Evolutionary conservation across 2,329 filamentous ascomycete species (phyloP).

Genomic region (Xylaria sp.): DNA sequence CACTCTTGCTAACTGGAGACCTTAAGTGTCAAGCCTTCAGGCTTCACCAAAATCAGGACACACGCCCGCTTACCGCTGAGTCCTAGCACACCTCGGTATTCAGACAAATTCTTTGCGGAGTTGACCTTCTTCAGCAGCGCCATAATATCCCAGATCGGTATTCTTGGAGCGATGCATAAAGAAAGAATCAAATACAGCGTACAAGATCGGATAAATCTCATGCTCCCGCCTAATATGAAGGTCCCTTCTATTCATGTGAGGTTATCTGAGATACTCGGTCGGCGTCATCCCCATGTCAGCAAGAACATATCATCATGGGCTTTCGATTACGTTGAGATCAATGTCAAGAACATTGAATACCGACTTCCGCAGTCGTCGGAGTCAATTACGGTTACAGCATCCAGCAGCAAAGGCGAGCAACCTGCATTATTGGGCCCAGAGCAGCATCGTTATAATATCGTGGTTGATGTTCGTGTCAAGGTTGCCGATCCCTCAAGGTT

Average conservation of each 20-base stretch:
- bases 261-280: slow-evolving; percentile 58
- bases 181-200: slow-evolving; percentile 56
- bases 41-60: slow-evolving; percentile 42
- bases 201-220: slow-evolving; percentile 52
- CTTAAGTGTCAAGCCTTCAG: slow-evolving; percentile 38
- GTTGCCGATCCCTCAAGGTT: slow-evolving; percentile 67
- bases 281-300: slow-evolving; percentile 37
- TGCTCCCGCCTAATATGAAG: slow-evolving; percentile 57
- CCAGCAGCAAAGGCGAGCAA: slow-evolving; percentile 21
- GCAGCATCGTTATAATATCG: slow-evolving; percentile 51
- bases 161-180: slow-evolving; percentile 60
- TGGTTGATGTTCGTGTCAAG: slow-evolving; percentile 65
- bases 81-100: slow-evolving; percentile 57
- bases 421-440: slow-evolving; percentile 32
- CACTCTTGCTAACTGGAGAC: slow-evolving; percentile 29
- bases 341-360: slow-evolving; percentile 61
- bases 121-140: slow-evolving; percentile 62
- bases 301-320: slow-evolving; percentile 62
- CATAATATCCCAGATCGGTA: slow-evolving; percentile 63
- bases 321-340: slow-evolving; percentile 67
- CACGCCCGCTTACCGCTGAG: slow-evolving; percentile 58
- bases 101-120: slow-evolving; percentile 63
- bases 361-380: slow-evolving; percentile 27
- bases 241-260: slow-evolving; percentile 62
- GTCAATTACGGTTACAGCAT: slow-evolving; percentile 22